Evolutionary conservation across 2,329 filamentous ascomycete species (phyloP), one percentile per base, ranked within the genome.

Genomic region (Diaporthe aspalathi): DNA sequence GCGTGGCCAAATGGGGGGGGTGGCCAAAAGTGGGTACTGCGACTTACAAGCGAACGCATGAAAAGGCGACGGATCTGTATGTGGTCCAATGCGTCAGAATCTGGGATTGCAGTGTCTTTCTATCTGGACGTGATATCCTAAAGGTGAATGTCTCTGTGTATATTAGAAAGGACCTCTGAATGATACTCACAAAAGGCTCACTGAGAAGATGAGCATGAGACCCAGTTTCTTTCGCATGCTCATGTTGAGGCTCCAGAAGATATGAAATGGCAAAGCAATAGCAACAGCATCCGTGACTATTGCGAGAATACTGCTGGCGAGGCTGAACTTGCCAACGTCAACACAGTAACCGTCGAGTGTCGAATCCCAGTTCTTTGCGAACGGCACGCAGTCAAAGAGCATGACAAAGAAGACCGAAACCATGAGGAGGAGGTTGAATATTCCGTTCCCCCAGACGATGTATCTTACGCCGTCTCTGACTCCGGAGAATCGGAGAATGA

Each of bases 231-330:
- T 78, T 40, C 76, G 78, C 24, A 73, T 76, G 7, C 78, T 77
- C 75, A 85, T 83, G 45, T 81, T 82, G 20, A 85, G 76, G 5
- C 78, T 78, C 11, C 81, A 65, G 67, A 85, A 84, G 35, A 84
- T 81, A 74, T 78, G 80, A 40, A 84, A 78, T 0, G 83, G 83
- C 20, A 85, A 74, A 0, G 77, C 54, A 27, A 60, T 60, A 27
- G 54, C 54, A 6, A 60, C 14, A 6, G 43, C 35, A 11, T 60
- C 54, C 35, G 79, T 80, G 38, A 79, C 38, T 45, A 82, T 78
- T 62, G 78, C 80, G 27, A 79, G 74, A 24, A 73, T 72, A 22
- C 78, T 76, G 38, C 67, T 72, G 17, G 75, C 40, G 5, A 79
- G 72, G 69, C 77, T 77, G 35, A 81, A 76, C 3, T 47, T 62